Evolutionary conservation across 2,329 filamentous ascomycete genomes (phyloP).

Genomic region (Colletotrichum cereale): DNA sequence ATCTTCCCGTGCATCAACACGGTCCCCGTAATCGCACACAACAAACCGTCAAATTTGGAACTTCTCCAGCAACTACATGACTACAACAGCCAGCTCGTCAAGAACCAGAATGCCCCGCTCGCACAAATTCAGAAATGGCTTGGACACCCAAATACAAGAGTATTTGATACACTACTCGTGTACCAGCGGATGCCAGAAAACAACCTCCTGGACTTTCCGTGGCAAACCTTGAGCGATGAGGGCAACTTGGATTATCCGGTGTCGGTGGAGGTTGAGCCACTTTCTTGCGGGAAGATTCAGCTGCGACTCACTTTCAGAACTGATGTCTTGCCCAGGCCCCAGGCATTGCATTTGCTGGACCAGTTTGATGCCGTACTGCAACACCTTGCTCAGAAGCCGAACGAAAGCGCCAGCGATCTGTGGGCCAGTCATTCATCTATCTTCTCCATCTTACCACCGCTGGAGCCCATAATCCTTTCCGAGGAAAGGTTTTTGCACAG

Average conservation of each 20-base stretch:
- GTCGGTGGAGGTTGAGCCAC: slow-evolving; percentile 82
- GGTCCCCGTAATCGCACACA: slow-evolving; percentile 75
- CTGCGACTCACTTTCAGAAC: slow-evolving; percentile 76
- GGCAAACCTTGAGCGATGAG: slow-evolving; percentile 73
- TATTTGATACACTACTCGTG: slow-evolving; percentile 89
- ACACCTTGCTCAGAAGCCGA: slow-evolving; percentile 66
- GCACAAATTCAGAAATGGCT: slow-evolving; percentile 79
- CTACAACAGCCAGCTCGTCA: slow-evolving; percentile 73
- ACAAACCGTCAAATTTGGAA: slow-evolving; percentile 65
- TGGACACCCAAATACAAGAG: slow-evolving; percentile 70
- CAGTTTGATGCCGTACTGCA: slow-evolving; percentile 80
- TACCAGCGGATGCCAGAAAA: slow-evolving; percentile 73
- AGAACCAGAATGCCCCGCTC: slow-evolving; percentile 79
- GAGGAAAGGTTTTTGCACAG: slow-evolving; percentile 77
- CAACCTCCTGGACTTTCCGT: slow-evolving; percentile 54
- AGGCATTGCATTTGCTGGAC: slow-evolving; percentile 74
- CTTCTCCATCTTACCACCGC: slow-evolving; percentile 76
- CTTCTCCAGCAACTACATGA: slow-evolving; percentile 74
- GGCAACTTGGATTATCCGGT: slow-evolving; percentile 82
- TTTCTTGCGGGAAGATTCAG: slow-evolving; percentile 58
- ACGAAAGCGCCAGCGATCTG: slow-evolving; percentile 56
- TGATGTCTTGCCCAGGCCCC: slow-evolving; percentile 74
- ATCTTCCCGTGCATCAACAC: slow-evolving; percentile 87
- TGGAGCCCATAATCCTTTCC: slow-evolving; percentile 67
- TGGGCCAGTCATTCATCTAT: slow-evolving; percentile 52